These are phyloP conservation scores for Blastosporella zonata DNA, from an alignment of 1,284 basidiomycete species.

Conservation along the genomic window DNA sequence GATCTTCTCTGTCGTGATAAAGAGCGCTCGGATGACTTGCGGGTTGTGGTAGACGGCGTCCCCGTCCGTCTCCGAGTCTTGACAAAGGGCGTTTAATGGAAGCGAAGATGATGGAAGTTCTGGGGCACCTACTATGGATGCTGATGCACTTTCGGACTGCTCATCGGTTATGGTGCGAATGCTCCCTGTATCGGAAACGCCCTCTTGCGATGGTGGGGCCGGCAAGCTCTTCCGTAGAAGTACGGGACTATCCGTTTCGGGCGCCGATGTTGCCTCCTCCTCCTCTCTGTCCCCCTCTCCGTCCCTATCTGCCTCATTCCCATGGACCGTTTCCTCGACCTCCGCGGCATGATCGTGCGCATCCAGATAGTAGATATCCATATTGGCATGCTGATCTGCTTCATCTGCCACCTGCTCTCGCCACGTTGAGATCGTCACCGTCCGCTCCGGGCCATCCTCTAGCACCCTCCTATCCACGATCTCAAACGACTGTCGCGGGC, in stretches of 20 bases:
- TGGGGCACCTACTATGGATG: constrained; percentile 10
- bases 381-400: constrained; percentile 31
- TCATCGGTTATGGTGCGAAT: constrained; percentile 18
- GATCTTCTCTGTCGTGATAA: background rate
- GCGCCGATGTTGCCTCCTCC: background rate
- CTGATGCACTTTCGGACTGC: constrained; percentile 3
- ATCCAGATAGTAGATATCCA: constrained; percentile 45
- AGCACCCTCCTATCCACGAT: constrained; percentile 38
- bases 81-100: too few species aligned
- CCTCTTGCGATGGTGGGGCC: constrained; percentile 2
- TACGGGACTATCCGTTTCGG: constrained; percentile 11
- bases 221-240: constrained; percentile 11
- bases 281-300: constrained; percentile 10
- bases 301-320: constrained; percentile 23
- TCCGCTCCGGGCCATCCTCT: constrained; percentile 45
- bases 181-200: constrained; percentile 12
- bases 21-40: constrained; percentile 13
- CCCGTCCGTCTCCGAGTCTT: constrained; percentile 4
- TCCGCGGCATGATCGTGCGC: constrained; percentile 34
- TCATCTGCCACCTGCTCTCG: constrained; percentile 46
- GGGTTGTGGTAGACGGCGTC: background rate
- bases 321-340: constrained; percentile 22
- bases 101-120: too few species aligned
- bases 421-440: constrained; percentile 51
- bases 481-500: constrained; percentile 38